phyloP scores from a whole-genome alignment of 176 grass and related monocot genomes.

The Ananas comosus region DNA sequence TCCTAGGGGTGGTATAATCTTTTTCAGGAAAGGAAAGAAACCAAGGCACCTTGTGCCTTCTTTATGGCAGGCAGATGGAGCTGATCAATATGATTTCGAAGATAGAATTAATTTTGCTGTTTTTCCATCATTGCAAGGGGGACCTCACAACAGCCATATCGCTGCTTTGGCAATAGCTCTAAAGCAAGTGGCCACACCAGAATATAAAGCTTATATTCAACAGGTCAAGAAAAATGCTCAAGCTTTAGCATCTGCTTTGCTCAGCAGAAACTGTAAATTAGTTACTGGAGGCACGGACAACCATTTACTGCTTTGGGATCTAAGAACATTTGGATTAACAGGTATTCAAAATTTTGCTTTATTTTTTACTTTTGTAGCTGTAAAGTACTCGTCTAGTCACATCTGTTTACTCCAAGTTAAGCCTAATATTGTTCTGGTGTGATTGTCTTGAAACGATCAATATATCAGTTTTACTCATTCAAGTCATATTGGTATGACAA shows the following conservation, averaged over 20 bases:
- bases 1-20: constrained; percentile 65
- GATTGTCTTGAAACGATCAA: background rate
- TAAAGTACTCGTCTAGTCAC: background rate
- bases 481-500: background rate
- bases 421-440: background rate
- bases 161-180: constrained; percentile 54
- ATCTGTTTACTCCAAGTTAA: background rate
- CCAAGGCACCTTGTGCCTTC: constrained; percentile 4
- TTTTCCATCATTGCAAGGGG: constrained; percentile 72
- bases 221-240: constrained; percentile 75
- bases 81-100: constrained; percentile 48
- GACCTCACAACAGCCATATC: constrained; percentile 66
- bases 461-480: background rate
- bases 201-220: constrained; percentile 57
- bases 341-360: constrained; percentile 24
- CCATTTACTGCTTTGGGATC: constrained; percentile 71
- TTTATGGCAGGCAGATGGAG: constrained; percentile 18
- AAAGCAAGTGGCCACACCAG: constrained; percentile 51
- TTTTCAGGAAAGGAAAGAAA: constrained; percentile 53
- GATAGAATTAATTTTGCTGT: constrained; percentile 71
- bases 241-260: constrained; percentile 42
- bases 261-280: constrained; percentile 54
- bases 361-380: background rate
- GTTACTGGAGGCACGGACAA: constrained; percentile 74
- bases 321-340: constrained; percentile 60